A percentile compares a stretch with the other conserved stretches of the same genome.
Evolutionary conservation across 805 yeast species (phyloP).

Genomic region (Ogataea thermomethanolica): DNA sequence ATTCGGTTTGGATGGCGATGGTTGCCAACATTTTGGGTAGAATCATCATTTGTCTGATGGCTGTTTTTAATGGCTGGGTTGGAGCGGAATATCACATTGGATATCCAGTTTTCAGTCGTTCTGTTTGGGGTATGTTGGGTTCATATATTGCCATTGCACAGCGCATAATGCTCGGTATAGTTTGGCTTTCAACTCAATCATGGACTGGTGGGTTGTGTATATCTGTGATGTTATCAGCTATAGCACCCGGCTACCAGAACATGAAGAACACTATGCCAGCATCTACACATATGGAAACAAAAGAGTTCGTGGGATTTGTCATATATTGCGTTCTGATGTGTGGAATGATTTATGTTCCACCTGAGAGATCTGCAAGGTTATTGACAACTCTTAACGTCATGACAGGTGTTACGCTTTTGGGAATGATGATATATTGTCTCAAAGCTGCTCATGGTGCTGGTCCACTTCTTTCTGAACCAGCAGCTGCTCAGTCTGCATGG

Average conservation of each 20-base stretch:
- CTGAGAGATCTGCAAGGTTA: slow-evolving; percentile 28
- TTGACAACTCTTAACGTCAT: slow-evolving; percentile 23
- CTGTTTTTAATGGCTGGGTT: slow-evolving; percentile 46
- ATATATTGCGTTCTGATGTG: slow-evolving; percentile 40
- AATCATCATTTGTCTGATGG: slow-evolving; percentile 40
- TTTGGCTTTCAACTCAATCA: slow-evolving; percentile 45
- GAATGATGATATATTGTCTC: slow-evolving; percentile 27
- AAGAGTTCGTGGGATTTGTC: slow-evolving; percentile 42
- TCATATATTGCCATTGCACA: slow-evolving; percentile 40
- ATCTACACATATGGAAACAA: slow-evolving; percentile 34
- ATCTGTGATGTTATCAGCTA: slow-evolving; percentile 36
- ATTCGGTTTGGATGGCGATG: slow-evolving; percentile 35
- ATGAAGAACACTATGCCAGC: slow-evolving; percentile 15
- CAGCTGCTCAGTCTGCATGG: slow-evolving; percentile 21
- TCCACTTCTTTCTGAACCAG: slow-evolving; percentile 19
- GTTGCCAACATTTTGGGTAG: slow-evolving; percentile 44
- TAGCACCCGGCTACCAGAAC: slow-evolving; percentile 36
- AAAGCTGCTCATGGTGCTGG: slow-evolving; percentile 31
- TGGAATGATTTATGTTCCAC: slow-evolving; percentile 23
- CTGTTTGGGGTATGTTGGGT: slow-evolving; percentile 46
- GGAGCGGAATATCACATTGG: slow-evolving; percentile 52
- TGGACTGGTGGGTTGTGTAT: slow-evolving; percentile 47
- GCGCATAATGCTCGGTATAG: slow-evolving; percentile 42
- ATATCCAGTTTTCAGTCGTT: slow-evolving; percentile 42
- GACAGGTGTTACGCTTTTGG: slow-evolving; percentile 25